Evolutionary conservation across 768 basidiomycete genomes (phyloP).

Genomic region (Gloeostereum incarnatum): DNA sequence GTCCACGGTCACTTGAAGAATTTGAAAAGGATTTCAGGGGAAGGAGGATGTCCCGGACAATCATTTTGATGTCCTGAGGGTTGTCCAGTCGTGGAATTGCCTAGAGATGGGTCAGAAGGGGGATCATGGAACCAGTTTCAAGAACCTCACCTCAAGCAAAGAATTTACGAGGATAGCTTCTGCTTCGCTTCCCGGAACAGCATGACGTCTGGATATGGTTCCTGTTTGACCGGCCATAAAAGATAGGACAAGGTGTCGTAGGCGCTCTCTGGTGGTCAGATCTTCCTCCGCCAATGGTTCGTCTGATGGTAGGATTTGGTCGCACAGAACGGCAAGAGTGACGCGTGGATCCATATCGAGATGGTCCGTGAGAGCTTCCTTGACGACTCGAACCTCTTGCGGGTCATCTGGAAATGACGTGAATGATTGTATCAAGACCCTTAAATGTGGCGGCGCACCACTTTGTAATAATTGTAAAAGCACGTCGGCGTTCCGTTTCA

Average conservation of each 20-base stretch:
- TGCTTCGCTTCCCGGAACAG: constrained; percentile 30
- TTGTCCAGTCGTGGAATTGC: constrained; percentile 35
- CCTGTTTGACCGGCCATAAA: constrained; percentile 42
- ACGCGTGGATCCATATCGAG: constrained; percentile 53
- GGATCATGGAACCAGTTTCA: neutral
- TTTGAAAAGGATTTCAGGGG: constrained; percentile 34
- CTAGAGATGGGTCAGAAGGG: constrained; percentile 20
- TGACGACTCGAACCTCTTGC: constrained; percentile 54
- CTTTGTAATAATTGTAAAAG: constrained; percentile 68
- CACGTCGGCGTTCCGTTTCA: constrained; percentile 68
- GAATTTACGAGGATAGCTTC: constrained; percentile 39
- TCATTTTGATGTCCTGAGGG: constrained; percentile 28
- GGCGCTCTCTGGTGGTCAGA: constrained; percentile 40
- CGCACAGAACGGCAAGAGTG: constrained; percentile 59
- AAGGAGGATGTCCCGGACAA: constrained; percentile 46
- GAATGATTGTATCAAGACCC: neutral
- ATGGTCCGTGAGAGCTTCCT: constrained; percentile 49
- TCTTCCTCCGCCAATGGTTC: constrained; percentile 51
- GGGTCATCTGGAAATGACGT: constrained; percentile 40
- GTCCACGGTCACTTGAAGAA: constrained; percentile 13
- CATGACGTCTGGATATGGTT: constrained; percentile 34
- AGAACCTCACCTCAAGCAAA: constrained; percentile 35
- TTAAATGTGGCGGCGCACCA: constrained; percentile 32
- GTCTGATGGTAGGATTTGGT: constrained; percentile 48
- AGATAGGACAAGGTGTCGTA: constrained; percentile 48